Percentiles rank a stretch among this genome's conserved stretches.
Evolutionary conservation across 768 basidiomycete genomes (phyloP).

Genomic region (Xerocomellus intermedius): DNA sequence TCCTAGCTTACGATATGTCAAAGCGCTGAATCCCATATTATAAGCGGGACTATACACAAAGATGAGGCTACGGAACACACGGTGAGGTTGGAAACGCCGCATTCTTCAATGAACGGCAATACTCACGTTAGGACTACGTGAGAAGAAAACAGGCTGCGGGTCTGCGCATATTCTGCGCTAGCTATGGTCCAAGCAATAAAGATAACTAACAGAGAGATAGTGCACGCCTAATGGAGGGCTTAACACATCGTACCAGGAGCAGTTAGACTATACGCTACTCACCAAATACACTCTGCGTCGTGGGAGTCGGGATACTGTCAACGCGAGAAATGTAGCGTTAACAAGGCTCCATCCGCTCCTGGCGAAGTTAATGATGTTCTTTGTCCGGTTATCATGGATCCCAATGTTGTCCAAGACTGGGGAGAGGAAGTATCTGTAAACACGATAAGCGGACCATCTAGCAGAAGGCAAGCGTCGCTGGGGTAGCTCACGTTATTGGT

Average conservation of each 20-base stretch:
- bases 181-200: conserved; percentile 20
- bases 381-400: conserved; percentile 14
- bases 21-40: not conserved
- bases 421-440: conserved; percentile 9
- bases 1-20: not conserved
- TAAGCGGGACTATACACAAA: not conserved
- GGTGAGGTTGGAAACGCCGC: not conserved
- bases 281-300: conserved; percentile 12
- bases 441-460: not conserved
- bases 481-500: not conserved
- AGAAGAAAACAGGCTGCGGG: conserved; percentile 3
- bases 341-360: not conserved
- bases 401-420: conserved; percentile 8
- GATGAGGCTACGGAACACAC: not conserved
- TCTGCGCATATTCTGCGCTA: conserved; percentile 18
- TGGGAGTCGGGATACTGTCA: conserved; percentile 1
- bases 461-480: no score
- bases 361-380: conserved; percentile 10
- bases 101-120: not conserved
- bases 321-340: not conserved
- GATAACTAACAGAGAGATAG: conserved; percentile 13
- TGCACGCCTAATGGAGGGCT: conserved; percentile 1
- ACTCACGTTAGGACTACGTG: conserved; percentile 14
- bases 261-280: not conserved
- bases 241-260: not conserved